These are phyloP conservation scores for Ogataea naganishii DNA, from an alignment of 805 yeast genomes.

Conservation along the genomic window DNA sequence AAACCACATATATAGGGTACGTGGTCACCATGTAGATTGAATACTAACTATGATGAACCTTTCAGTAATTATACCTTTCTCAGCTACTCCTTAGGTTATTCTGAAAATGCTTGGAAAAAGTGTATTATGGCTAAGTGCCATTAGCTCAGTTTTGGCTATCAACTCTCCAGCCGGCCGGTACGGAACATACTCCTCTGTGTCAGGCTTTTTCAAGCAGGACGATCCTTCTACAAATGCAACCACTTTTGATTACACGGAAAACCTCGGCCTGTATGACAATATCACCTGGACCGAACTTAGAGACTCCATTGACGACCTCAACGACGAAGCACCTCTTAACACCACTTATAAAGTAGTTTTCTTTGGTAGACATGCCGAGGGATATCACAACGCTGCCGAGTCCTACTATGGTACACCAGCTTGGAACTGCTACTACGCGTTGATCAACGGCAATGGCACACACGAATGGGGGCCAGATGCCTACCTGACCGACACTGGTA, in stretches of 20 bases:
- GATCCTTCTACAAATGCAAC: conserved; percentile 30
- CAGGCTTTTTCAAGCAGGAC: conserved; percentile 36
- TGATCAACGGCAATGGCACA: conserved; percentile 35
- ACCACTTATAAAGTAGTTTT: conserved; percentile 35
- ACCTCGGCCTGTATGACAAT: conserved; percentile 30
- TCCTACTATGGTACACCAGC: conserved; percentile 33
- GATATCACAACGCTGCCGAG: conserved; percentile 42
- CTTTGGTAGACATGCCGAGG: conserved; percentile 48
- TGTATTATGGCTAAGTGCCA: no score
- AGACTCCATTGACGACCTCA: conserved; percentile 26
- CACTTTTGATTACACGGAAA: conserved; percentile 30
- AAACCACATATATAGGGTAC: no score
- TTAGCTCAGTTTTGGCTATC: no score
- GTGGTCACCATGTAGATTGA: no score
- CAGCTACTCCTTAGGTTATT: no score
- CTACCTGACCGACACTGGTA: conserved; percentile 36
- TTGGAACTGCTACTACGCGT: conserved; percentile 40
- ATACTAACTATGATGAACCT: no score
- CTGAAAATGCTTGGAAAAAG: no score
- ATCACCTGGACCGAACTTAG: conserved; percentile 27
- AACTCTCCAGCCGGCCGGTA: conserved; percentile 3
- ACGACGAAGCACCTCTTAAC: conserved; percentile 17
- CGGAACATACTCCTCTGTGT: conserved; percentile 19
- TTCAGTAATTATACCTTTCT: no score
- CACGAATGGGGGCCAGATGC: conserved; percentile 44